phyloP scores from a whole-genome alignment of 2,329 filamentous ascomycete genomes.

The Penicillium polonicum region DNA sequence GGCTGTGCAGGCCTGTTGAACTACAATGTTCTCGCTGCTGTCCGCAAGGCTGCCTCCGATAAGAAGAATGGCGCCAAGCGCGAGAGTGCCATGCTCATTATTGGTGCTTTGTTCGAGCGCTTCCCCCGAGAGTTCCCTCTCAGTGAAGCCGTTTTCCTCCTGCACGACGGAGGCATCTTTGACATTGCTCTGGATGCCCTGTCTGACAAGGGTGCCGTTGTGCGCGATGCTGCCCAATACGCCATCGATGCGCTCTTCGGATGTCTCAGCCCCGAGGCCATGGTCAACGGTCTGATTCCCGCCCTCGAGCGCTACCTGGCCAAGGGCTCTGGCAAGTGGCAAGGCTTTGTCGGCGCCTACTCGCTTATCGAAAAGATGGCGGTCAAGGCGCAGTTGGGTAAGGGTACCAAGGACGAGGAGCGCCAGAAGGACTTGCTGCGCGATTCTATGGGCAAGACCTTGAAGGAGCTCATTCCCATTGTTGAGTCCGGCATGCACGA shows the following conservation, averaged over 20 bases:
- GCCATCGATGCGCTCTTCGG: constrained; percentile 85
- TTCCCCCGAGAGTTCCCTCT: constrained; percentile 74
- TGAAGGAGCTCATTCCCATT: constrained; percentile 84
- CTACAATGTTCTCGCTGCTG: constrained; percentile 62
- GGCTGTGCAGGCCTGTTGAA: constrained; percentile 61
- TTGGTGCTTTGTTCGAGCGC: constrained; percentile 90
- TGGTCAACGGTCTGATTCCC: constrained; percentile 79
- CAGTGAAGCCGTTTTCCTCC: constrained; percentile 76
- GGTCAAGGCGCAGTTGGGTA: constrained; percentile 84
- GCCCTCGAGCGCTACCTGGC: constrained; percentile 71
- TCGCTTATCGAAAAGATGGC: constrained; percentile 89
- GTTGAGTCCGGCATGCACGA: constrained; percentile 96
- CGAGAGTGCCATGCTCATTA: constrained; percentile 91
- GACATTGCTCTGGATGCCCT: constrained; percentile 76
- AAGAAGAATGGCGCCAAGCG: constrained; percentile 87
- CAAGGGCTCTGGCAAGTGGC: constrained; percentile 92
- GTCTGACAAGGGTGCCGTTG: constrained; percentile 83
- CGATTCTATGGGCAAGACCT: constrained; percentile 75
- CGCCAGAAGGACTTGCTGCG: constrained; percentile 84
- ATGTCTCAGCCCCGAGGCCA: constrained; percentile 74
- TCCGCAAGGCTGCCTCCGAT: constrained; percentile 77
- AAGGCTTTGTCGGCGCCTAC: constrained; percentile 85
- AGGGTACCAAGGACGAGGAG: constrained; percentile 81
- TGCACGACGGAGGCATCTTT: constrained; percentile 76
- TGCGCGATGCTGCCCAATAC: constrained; percentile 90